Conservation (phyloP, 352 stramenopile species). For the Globisporangium perplexum region DNA sequence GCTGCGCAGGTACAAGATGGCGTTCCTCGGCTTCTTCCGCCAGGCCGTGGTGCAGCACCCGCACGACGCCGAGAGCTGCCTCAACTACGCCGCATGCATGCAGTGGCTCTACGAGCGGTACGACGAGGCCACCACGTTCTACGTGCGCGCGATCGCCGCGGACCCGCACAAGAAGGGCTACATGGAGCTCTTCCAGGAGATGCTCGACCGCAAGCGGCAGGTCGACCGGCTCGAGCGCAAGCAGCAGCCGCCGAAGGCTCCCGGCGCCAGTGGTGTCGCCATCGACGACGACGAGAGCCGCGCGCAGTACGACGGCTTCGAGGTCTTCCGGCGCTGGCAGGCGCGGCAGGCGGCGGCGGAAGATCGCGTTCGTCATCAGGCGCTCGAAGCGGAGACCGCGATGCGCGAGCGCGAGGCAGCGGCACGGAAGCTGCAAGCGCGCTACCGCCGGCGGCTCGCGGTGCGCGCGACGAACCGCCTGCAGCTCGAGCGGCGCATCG, state of each 20-base stretch:
- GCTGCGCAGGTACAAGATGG: constrained; percentile 67
- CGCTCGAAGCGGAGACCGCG: constrained; percentile 26
- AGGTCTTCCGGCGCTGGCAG: constrained; percentile 69
- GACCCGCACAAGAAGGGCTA: constrained; percentile 54
- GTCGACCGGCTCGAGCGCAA: constrained; percentile 21
- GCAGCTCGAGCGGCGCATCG: constrained; percentile 43
- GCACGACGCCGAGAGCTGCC: constrained; percentile 45
- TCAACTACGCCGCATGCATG: constrained; percentile 76
- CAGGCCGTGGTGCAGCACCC: constrained; percentile 68
- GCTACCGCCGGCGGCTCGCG: constrained; percentile 50
- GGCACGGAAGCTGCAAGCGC: constrained; percentile 57
- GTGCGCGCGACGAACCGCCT: constrained; percentile 42
- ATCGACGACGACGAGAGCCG: constrained; percentile 28
- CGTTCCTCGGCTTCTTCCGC: constrained; percentile 72
- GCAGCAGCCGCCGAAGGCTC: neutral
- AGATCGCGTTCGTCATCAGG: constrained; percentile 23
- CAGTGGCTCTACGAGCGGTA: constrained; percentile 73
- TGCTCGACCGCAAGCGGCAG: constrained; percentile 49
- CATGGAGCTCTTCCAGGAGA: constrained; percentile 74
- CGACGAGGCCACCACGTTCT: constrained; percentile 51
- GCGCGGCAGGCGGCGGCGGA: constrained; percentile 44
- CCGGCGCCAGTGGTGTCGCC: constrained; percentile 2
- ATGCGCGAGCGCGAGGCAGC: constrained; percentile 19
- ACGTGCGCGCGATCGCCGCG: constrained; percentile 55
- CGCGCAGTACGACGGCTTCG: constrained; percentile 53